Conservation (phyloP, 2,329 filamentous ascomycete genomes). For the Colletotrichum incanum region DNA sequence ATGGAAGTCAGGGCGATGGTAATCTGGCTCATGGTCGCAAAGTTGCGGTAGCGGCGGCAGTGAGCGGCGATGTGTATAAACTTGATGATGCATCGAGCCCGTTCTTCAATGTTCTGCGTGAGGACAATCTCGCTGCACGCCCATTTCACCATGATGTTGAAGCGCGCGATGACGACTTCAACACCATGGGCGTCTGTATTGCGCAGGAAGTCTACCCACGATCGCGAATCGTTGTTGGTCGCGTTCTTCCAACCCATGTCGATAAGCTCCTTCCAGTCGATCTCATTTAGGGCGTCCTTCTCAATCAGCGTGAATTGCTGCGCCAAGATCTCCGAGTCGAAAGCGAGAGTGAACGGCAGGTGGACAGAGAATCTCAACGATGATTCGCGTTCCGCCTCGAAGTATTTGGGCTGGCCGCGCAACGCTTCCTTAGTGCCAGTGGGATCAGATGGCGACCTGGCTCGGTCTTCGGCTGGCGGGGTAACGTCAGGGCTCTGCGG, state of each 20-base stretch:
- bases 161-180: conserved; percentile 87
- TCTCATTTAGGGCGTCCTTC: conserved; percentile 87
- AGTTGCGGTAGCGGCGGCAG: conserved; percentile 84
- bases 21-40: conserved; percentile 87
- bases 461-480: conserved; percentile 58
- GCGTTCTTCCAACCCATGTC: conserved; percentile 86
- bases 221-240: conserved; percentile 75
- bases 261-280: conserved; percentile 90
- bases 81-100: conserved; percentile 84
- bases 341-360: conserved; percentile 85
- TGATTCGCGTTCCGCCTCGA: conserved; percentile 48
- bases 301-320: conserved; percentile 90
- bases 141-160: conserved; percentile 93
- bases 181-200: conserved; percentile 82
- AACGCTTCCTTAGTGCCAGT: conserved; percentile 55
- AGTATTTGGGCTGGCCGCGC: conserved; percentile 53
- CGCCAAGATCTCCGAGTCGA: conserved; percentile 83
- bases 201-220: conserved; percentile 87
- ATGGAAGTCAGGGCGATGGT: conserved; percentile 83
- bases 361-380: conserved; percentile 68
- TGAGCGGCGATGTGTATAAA: conserved; percentile 86
- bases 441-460: conserved; percentile 51
- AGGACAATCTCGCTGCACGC: conserved; percentile 84
- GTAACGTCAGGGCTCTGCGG: conserved; percentile 67
- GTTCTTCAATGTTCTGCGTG: conserved; percentile 79